phyloP scores from a whole-genome alignment of 192 early-diverging fungal species.

The Gonapodya sp. region DNA sequence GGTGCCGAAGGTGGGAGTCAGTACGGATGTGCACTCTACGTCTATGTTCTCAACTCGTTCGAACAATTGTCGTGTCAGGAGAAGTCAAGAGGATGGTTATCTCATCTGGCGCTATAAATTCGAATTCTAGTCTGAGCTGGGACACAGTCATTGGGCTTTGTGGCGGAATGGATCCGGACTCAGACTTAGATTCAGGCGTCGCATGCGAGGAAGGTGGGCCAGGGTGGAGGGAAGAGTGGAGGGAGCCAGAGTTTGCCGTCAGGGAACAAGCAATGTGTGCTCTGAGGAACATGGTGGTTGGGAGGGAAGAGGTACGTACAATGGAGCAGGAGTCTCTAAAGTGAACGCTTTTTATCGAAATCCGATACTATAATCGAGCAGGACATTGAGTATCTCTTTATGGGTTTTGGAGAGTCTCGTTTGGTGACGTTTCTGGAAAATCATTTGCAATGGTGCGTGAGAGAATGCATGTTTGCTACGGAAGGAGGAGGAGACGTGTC shows the following conservation, averaged over 20 bases:
- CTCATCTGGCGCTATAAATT: not conserved
- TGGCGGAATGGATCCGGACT: not conserved
- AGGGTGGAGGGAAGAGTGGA: constrained; percentile 29
- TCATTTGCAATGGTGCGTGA: constrained; percentile 27
- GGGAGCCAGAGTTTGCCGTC: constrained; percentile 48
- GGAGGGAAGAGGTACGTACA: constrained; percentile 26
- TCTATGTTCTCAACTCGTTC: not conserved
- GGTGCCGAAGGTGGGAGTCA: constrained; percentile 39
- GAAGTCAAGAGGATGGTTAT: not conserved
- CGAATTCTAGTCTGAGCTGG: constrained; percentile 24
- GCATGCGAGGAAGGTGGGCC: not conserved
- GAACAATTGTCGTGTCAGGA: not conserved
- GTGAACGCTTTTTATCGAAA: no score
- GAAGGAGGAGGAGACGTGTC: not conserved
- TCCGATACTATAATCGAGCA: no score
- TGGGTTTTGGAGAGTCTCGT: constrained; percentile 49
- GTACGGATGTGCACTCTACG: not conserved
- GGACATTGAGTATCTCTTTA: constrained; percentile 60
- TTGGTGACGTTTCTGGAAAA: constrained; percentile 54
- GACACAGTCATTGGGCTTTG: not conserved
- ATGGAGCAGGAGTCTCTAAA: no score
- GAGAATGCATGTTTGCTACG: not conserved
- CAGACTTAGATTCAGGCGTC: not conserved
- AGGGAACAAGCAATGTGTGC: constrained; percentile 70
- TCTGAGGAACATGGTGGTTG: constrained; percentile 62